Evolutionary conservation across 306 rosid species (phyloP), one percentile per base, ranked within the genome.

Genomic region (Pterocarpus santalinus): DNA sequence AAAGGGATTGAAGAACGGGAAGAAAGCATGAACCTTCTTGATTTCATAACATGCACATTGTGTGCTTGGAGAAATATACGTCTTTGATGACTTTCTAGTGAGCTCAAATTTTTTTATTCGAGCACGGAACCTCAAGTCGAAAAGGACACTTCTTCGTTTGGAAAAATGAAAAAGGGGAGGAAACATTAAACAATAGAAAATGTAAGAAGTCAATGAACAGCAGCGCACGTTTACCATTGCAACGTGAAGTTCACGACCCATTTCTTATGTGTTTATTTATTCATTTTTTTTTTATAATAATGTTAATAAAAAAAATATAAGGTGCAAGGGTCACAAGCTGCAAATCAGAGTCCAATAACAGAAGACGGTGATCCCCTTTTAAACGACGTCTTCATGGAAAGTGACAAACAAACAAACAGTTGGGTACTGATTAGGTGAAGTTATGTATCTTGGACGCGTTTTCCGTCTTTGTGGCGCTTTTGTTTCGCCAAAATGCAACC

Each of bases 401-500:
- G 53, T 39, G 8, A 72, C 46, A 43, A 78, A 75, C 36, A 43
- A 52, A 47, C 53, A 8, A 41, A 22, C 28, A 46, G 73, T 78
- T 61, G 80, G 71, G 81, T 70, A n/a, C 9, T 64, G 46, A 17
- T 55, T 28, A 52, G 52, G 71, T 66, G 22, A 35, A 16, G 30
- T 13, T 65, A 44, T 66, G 52, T 57, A 60, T 44, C 67, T 12
- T 34, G 43, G 74, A 85, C 83, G 88, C 90, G 87, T 80, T 86
- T 85, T 78, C 30, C 52, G 36, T 76, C 72, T 49, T 61, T 74
- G 71, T 60, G 75, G 22, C 55, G 32, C 10, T 61, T 79, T 16
- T 76, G 36, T 36, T 65, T 44, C 71, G 55, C 58, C 30, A 78
- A 51, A 72, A 62, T 72, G 47, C 22, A 77, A 65, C 36, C 80